Conservation (phyloP, 192 early-diverging fungal genomes). For the Backusella morwellensis region DNA sequence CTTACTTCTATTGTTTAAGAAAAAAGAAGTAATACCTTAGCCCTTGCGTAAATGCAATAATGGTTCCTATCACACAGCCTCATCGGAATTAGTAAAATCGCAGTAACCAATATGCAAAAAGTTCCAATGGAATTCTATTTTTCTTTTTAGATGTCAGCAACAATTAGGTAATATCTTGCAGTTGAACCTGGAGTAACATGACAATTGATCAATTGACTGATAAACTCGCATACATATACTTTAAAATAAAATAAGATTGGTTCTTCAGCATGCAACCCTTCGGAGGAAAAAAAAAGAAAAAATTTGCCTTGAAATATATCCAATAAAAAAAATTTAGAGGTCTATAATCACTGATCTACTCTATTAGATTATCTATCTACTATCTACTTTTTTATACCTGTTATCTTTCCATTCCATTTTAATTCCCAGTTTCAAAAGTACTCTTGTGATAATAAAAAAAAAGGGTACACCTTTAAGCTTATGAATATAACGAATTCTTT, state of each 20-base stretch:
- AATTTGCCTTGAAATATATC: background rate
- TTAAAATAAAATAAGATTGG: background rate
- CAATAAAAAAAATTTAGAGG: background rate
- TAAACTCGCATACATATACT: background rate
- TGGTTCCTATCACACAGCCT: no score
- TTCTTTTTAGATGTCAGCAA: background rate
- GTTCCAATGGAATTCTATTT: no score
- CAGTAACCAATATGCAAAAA: no score
- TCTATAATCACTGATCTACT: background rate
- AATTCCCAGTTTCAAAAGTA: background rate
- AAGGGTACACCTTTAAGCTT: no score
- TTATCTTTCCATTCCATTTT: background rate
- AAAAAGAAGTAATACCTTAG: background rate
- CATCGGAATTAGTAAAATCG: no score
- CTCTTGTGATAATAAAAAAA: background rate
- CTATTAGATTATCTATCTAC: background rate
- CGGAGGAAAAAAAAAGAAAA: background rate
- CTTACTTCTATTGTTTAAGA: background rate
- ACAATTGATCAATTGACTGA: no score
- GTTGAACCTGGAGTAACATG: background rate
- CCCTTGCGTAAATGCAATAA: background rate
- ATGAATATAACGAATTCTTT: no score
- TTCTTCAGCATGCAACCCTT: background rate
- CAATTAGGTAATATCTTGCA: background rate
- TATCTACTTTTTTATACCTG: background rate